phyloP scores from a whole-genome alignment of 306 rosid species.

The Casuarina cunninghamiana region DNA sequence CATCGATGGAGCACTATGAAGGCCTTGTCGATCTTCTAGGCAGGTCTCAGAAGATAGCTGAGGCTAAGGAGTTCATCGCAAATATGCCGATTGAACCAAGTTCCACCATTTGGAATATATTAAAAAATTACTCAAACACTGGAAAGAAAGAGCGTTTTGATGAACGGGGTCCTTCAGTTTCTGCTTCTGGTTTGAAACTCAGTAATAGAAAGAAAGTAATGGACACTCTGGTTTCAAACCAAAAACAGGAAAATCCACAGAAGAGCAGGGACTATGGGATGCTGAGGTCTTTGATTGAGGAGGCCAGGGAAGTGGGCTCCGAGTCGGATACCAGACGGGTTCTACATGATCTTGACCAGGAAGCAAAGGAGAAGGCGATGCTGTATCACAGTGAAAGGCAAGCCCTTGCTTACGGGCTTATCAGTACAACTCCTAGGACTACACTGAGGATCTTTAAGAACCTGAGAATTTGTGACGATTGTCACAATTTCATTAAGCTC shows the following conservation, averaged over 20 bases:
- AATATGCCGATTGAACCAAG: slow-evolving; percentile 6
- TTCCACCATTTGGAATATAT: neutral
- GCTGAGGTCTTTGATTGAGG: slow-evolving; percentile 1
- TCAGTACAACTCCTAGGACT: slow-evolving; percentile 7
- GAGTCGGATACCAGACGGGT: neutral
- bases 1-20: neutral
- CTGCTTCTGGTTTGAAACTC: neutral
- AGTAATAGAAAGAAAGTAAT: neutral
- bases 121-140: neutral
- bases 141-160: neutral
- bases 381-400: slow-evolving; percentile 23
- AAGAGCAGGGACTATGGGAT: neutral
- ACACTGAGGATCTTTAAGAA: slow-evolving; percentile 12
- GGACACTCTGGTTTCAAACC: neutral
- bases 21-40: slow-evolving; percentile 3
- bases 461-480: slow-evolving; percentile 2
- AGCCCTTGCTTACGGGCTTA: slow-evolving; percentile 6
- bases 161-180: neutral
- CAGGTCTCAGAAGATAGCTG: neutral
- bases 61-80: neutral
- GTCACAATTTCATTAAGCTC: neutral
- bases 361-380: slow-evolving; percentile 14
- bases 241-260: neutral
- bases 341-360: neutral
- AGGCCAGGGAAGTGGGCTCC: neutral